phyloP scores from a whole-genome alignment of 306 rosid genomes.

The Oxytropis ochrocephala region DNA sequence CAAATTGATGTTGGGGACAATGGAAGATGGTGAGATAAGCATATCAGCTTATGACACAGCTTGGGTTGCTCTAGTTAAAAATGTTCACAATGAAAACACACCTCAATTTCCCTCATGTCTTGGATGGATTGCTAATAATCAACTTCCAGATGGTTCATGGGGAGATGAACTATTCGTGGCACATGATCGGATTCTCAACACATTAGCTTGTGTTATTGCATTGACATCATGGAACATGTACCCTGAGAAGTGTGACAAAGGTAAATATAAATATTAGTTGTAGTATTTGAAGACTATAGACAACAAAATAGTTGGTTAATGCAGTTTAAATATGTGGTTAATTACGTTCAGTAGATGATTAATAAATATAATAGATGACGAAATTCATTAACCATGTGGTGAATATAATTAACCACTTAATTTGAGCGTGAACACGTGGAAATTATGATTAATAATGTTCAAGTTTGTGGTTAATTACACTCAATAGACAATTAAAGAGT shows the following conservation, averaged over 20 bases:
- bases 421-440: too few relatives aligned
- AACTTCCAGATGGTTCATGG: slow-evolving; percentile 87
- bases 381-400: too few relatives aligned
- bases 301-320: too few relatives aligned
- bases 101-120: slow-evolving; percentile 76
- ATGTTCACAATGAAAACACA: slow-evolving; percentile 34
- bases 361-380: too few relatives aligned
- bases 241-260: slow-evolving; percentile 54
- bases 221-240: slow-evolving; percentile 62
- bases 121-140: slow-evolving; percentile 73
- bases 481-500: too few relatives aligned
- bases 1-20: slow-evolving; percentile 42
- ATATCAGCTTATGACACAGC: slow-evolving; percentile 93
- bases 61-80: slow-evolving; percentile 73
- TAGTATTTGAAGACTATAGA: too few relatives aligned
- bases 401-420: too few relatives aligned
- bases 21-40: slow-evolving; percentile 84
- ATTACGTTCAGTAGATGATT: too few relatives aligned
- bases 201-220: slow-evolving; percentile 76
- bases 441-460: too few relatives aligned
- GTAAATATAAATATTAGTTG: slow-evolving; percentile 16
- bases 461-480: too few relatives aligned
- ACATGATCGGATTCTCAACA: slow-evolving; percentile 75
- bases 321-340: too few relatives aligned
- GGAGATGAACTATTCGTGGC: slow-evolving; percentile 66